phyloP scores from a whole-genome alignment of 202 grass and related monocot genomes.

The Panicum hallii region DNA sequence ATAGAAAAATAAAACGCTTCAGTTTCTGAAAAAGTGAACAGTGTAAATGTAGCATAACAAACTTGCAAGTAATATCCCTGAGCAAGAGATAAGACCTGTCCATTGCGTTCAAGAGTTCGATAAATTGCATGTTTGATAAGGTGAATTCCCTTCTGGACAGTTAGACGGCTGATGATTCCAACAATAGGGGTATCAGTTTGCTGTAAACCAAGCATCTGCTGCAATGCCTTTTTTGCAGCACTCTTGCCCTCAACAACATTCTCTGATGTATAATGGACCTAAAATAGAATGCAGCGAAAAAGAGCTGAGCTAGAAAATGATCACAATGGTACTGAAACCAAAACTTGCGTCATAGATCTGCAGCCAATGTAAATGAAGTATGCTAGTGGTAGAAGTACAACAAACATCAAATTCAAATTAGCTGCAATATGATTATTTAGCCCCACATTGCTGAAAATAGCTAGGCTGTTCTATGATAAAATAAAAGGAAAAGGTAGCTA shows the following conservation, averaged over 20 bases:
- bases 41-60: conserved; percentile 35
- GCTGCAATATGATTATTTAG: neutral
- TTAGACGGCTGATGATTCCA: conserved; percentile 86
- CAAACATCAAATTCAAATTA: conserved; percentile 17
- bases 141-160: conserved; percentile 96
- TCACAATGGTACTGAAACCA: conserved; percentile 2
- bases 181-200: conserved; percentile 78
- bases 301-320: conserved; percentile 24
- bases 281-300: conserved; percentile 39
- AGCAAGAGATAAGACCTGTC: conserved; percentile 65
- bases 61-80: neutral
- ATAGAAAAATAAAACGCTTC: conserved; percentile 25
- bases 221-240: conserved; percentile 81
- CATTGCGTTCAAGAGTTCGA: conserved; percentile 70
- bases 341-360: neutral
- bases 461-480: neutral
- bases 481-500: neutral
- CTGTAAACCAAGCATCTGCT: conserved; percentile 76
- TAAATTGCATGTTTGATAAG: conserved; percentile 92
- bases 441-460: neutral
- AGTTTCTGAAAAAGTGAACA: conserved; percentile 31
- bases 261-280: conserved; percentile 85
- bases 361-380: neutral
- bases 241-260: conserved; percentile 88
- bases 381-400: neutral